Evolutionary conservation across 2,329 filamentous ascomycete species (phyloP).

Genomic region (Rhinocladiella mackenziei): DNA sequence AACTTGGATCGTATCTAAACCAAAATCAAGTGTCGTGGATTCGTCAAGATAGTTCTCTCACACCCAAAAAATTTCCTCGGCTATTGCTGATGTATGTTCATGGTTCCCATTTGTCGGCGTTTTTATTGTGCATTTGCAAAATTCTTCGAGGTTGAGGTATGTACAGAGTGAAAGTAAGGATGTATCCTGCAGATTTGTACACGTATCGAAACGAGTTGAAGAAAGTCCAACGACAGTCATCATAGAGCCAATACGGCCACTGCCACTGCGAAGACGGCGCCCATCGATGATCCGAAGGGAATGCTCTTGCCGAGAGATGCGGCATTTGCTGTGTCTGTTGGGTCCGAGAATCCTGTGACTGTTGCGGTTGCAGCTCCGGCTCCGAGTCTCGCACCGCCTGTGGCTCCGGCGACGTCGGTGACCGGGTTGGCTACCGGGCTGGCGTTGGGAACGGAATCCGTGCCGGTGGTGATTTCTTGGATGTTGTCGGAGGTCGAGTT

Average conservation of each 20-base stretch:
- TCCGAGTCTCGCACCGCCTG: conserved; percentile 18
- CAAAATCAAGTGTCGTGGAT: no score
- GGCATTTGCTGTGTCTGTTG: conserved; percentile 5
- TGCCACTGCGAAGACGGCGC: conserved; percentile 9
- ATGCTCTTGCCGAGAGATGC: conserved; percentile 1
- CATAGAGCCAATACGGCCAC: background rate
- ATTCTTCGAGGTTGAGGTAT: no score
- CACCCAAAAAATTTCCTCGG: no score
- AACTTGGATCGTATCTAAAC: no score
- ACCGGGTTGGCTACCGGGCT: conserved; percentile 34
- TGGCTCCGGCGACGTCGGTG: conserved; percentile 20
- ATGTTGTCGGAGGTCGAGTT: conserved; percentile 51
- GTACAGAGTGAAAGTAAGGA: no score
- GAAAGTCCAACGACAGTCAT: no score
- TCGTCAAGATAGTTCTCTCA: no score
- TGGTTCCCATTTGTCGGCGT: no score
- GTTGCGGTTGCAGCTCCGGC: conserved; percentile 17
- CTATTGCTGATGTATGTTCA: no score
- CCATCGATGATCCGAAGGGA: conserved; percentile 4
- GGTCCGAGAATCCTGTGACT: conserved; percentile 4
- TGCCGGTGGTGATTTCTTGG: conserved; percentile 51
- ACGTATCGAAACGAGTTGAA: no score
- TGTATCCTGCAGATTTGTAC: no score
- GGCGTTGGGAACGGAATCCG: conserved; percentile 50
- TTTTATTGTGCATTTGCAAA: no score